phyloP scores from a whole-genome alignment of 2,329 filamentous ascomycete genomes.

The Beauveria australis region DNA sequence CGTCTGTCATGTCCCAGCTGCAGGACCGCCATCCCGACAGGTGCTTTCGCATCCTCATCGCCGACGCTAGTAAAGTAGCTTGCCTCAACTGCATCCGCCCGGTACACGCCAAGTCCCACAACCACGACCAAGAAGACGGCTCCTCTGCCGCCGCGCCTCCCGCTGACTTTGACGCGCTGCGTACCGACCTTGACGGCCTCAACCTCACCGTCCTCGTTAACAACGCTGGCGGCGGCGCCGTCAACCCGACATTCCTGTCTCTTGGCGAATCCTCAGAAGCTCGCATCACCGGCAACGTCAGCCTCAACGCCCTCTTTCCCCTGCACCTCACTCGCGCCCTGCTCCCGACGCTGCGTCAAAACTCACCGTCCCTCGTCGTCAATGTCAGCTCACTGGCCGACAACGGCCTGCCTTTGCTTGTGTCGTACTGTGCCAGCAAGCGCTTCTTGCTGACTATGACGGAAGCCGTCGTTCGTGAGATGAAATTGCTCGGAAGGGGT shows the following conservation, averaged over 20 bases:
- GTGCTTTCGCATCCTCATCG: conserved; percentile 22
- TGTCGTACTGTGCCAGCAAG: conserved; percentile 38
- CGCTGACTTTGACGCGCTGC: conserved; percentile 3
- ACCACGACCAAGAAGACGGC: not conserved
- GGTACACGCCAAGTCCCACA: not conserved
- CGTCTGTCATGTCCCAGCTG: conserved; percentile 18
- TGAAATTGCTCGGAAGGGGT: conserved; percentile 18
- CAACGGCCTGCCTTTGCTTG: conserved; percentile 37
- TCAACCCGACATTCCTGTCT: conserved; percentile 23
- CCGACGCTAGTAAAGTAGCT: conserved; percentile 18
- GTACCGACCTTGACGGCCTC: conserved; percentile 10
- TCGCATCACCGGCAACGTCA: conserved; percentile 32
- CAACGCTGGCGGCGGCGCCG: conserved; percentile 23
- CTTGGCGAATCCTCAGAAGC: conserved; percentile 27
- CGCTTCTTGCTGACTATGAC: conserved; percentile 35
- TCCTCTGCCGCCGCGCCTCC: not conserved
- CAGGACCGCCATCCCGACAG: conserved; percentile 15
- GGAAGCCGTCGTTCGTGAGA: conserved; percentile 32
- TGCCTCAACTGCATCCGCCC: conserved; percentile 11
- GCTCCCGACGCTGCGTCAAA: conserved; percentile 33
- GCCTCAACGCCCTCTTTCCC: conserved; percentile 42
- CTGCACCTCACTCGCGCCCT: conserved; percentile 35
- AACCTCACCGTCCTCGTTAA: conserved; percentile 17
- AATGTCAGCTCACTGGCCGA: conserved; percentile 41
- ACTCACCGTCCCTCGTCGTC: conserved; percentile 37